phyloP scores from a whole-genome alignment of 2,329 filamentous ascomycete genomes.

The Trichophyton rubrum region DNA sequence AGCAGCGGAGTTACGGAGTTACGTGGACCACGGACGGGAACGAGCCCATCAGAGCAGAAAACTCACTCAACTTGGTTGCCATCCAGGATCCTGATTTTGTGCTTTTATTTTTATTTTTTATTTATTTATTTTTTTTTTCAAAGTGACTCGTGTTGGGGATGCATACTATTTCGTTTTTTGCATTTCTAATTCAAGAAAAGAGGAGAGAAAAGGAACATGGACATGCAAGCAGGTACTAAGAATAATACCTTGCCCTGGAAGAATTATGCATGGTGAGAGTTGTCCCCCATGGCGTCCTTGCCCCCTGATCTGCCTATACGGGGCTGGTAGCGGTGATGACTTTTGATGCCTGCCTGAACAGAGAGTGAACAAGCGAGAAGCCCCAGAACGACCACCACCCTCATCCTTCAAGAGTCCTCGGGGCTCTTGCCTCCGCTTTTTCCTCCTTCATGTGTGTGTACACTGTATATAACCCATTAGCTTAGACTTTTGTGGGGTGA shows the following conservation, averaged over 20 bases:
- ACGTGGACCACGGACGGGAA: background rate
- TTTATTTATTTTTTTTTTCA: background rate
- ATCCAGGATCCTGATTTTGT: background rate
- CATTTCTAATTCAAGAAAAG: background rate
- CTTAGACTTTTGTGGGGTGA: background rate
- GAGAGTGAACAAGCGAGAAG: background rate
- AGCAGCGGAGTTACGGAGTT: conserved; percentile 11
- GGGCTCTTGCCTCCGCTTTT: background rate
- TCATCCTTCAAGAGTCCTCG: background rate
- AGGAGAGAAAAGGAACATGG: background rate
- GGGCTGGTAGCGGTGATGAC: background rate
- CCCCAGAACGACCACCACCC: background rate
- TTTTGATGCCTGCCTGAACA: background rate
- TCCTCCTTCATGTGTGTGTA: too few species aligned
- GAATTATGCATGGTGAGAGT: background rate
- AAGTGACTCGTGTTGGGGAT: background rate
- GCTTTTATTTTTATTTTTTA: too few species aligned
- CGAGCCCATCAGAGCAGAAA: background rate
- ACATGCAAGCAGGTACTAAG: background rate
- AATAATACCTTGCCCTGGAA: background rate
- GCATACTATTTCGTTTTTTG: background rate
- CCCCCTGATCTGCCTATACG: background rate
- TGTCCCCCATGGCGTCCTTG: background rate
- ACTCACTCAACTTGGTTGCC: background rate
- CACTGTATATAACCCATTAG: background rate